phyloP scores from a whole-genome alignment of 106 monocot species.

The Triglochin maritima region DNA sequence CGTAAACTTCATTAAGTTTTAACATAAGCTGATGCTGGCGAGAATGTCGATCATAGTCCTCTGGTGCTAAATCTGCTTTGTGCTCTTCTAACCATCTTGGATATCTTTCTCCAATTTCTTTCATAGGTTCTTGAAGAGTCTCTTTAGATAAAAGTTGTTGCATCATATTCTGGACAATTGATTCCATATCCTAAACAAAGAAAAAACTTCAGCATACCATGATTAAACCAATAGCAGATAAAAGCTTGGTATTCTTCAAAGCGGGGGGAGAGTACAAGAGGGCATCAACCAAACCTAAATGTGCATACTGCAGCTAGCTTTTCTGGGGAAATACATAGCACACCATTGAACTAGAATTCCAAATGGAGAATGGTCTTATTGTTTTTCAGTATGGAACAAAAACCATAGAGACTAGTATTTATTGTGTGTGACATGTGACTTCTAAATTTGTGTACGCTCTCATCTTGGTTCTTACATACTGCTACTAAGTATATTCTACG shows the following conservation, averaged over 20 bases:
- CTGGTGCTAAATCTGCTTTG: slow-evolving; percentile 33
- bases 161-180: slow-evolving; percentile 94
- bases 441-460: no score
- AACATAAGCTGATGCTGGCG: slow-evolving; percentile 61
- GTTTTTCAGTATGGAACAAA: no score
- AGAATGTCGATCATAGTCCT: slow-evolving; percentile 63
- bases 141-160: slow-evolving; percentile 91
- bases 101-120: slow-evolving; percentile 82
- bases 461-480: no score
- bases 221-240: background rate
- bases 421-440: no score
- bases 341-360: no score
- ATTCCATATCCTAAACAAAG: slow-evolving; percentile 68
- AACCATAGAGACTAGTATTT: background rate
- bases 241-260: background rate
- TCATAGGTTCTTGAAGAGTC: slow-evolving; percentile 92
- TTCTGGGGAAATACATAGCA: background rate
- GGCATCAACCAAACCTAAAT: background rate
- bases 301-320: background rate
- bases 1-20: slow-evolving; percentile 79
- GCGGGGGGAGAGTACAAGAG: background rate
- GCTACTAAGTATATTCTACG: no score
- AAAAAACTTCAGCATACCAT: background rate
- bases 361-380: no score
- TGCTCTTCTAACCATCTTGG: slow-evolving; percentile 88